Evolutionary conservation across 1,284 basidiomycete genomes (phyloP), one percentile per base, ranked within the genome.

Genomic region (Porodaedalea pini): DNA sequence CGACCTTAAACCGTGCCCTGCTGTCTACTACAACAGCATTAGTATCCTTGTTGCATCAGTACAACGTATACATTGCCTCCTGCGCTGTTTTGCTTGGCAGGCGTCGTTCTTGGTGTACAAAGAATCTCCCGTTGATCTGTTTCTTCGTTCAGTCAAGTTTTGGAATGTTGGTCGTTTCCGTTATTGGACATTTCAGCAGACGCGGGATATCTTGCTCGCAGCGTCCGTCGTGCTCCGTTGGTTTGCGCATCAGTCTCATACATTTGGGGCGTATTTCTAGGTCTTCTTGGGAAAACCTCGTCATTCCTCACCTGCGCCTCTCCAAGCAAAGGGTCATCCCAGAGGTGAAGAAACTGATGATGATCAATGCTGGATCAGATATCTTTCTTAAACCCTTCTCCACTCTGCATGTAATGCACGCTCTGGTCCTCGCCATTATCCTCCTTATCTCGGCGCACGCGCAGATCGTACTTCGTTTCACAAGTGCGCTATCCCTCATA

Each of bases 131-230:
- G 0, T 79, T 83, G 13, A 83, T 92, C 47, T 98, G 98, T 69
- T 74, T 80, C n/a, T 85, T 90, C 65, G 90, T 92, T 1, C 96
- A 98, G 70, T 71, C 73, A 0, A 81, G 47, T 98, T 98, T 71
- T 99, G 96, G 95, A 79, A 92, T 69, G 77, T 83, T 60, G 94
- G 94, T 4, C 82, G 93, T 60, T 72, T 98, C 57, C 81, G 78
- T 0, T 98, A 99, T 72, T 99, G 94, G 94, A 85, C 86, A 0
- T 56, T 76, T 3, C 73, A 81, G 27, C 95, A 98, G 69, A 62
- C 92, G 1, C 96, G 96, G 31, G 98, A 98, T 71, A 91, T 98
- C 69, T 58, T 89, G 52, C 77, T 98, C 40, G 86, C 90, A 1
- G 67, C 82, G 0, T 96, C 96, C 0, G 80, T 90, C 75, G 92